Evolutionary conservation across 768 basidiomycete genomes (phyloP), one percentile per base, ranked within the genome.

Genomic region (Suillus subaureus): DNA sequence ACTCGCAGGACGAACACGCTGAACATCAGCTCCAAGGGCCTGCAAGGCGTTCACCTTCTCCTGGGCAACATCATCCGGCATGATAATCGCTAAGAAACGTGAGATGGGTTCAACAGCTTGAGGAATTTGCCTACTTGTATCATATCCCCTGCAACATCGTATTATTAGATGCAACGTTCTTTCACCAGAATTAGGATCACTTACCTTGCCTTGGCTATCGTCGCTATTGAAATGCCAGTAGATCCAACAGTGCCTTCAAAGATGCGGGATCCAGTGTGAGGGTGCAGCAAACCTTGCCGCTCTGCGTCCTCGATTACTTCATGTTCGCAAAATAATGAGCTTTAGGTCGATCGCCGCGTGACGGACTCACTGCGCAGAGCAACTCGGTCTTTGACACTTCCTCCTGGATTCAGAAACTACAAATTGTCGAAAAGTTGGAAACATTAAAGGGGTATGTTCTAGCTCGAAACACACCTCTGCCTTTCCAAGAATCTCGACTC

Each of bases 201-300:
- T 58, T 69, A 93, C 94, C 91, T 89, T 13, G 96, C 95, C 68
- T 85, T 85, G 2, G 95, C 92, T 61, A 99, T 92, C 3, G 93
- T 97, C 0, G 97, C 97, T 61, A 99, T 89, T 1, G 96, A 97
- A 64, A 99, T 99, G 7, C 97, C 96, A 0, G 96, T 97, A 0
- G 94, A 96, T 9, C 94, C 97, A 4, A 97, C 94, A 0, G 97
- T 99, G 4, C 97, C 97, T 76, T 99, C 97, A 65, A 99, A 99
- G 45, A 99, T 95, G 8, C 93, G 88, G 0, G 93, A 97, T 7
- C 92, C 91, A 0, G 94, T 96, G 67, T 95, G 77, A 0, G 96
- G 97, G 64, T 89, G 85, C 1, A 99, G 79, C 3, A 94, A 79
- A 0, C 96, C 96, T 66, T 85, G 81, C 11, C 84, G 84, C 74